These are phyloP conservation scores for Talaromyces adpressus DNA, from an alignment of 495 filamentous ascomycete genomes.

Conservation along the genomic window DNA sequence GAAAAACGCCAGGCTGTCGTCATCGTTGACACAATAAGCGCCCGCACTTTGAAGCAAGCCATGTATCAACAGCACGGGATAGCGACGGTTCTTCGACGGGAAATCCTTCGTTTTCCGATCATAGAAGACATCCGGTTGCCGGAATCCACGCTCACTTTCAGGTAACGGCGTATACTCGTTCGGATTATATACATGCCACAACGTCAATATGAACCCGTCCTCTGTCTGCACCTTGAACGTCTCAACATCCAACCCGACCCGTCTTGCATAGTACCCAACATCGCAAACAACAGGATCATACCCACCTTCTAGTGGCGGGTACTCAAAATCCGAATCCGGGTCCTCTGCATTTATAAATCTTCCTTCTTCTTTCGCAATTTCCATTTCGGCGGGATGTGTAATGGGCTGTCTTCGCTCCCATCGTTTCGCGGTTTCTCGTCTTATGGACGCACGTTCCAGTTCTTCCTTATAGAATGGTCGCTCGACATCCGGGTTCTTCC, in stretches of 20 bases:
- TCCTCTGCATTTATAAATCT: conserved; percentile 6
- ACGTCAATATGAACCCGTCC: conserved; percentile 82
- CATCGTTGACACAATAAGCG: conserved; percentile 86
- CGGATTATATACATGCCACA: conserved; percentile 90
- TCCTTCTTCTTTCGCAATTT: not conserved
- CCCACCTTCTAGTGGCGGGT: conserved; percentile 68
- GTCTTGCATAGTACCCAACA: conserved; percentile 77
- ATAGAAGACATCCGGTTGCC: conserved; percentile 27
- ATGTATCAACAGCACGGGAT: conserved; percentile 84
- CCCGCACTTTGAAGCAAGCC: conserved; percentile 83
- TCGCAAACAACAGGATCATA: conserved; percentile 72
- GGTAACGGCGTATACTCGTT: conserved; percentile 54
- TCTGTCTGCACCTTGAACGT: conserved; percentile 83
- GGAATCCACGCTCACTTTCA: conserved; percentile 22
- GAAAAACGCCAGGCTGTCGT: conserved; percentile 84
- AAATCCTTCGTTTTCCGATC: conserved; percentile 10
- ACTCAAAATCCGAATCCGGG: conserved; percentile 41
- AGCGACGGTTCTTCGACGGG: conserved; percentile 48
- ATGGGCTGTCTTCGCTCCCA: conserved; percentile 49
- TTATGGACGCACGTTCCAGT: conserved; percentile 41
- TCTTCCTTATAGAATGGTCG: conserved; percentile 71
- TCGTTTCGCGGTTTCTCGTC: conserved; percentile 47
- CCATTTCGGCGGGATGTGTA: conserved; percentile 10
- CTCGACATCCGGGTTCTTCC: conserved; percentile 46
- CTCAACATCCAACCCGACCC: conserved; percentile 85